A percentile compares a stretch with the other conserved stretches of the same genome.
These are phyloP conservation scores for Halophytophthora polymorphica DNA, from an alignment of 352 stramenopile species.

Conservation along the genomic window DNA sequence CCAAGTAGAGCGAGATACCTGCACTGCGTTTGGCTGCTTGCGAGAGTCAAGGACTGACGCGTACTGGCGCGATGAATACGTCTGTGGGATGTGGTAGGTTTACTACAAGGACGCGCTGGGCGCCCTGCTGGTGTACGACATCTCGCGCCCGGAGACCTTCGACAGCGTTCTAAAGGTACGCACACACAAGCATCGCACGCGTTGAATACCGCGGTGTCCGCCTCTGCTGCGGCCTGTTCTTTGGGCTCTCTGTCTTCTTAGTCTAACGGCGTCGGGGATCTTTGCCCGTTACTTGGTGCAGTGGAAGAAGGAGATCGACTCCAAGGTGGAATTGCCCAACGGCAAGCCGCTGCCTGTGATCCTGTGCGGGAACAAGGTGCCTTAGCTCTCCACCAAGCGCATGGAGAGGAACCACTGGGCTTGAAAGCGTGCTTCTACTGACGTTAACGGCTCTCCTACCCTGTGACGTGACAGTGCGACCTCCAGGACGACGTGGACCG, in stretches of 20 bases:
- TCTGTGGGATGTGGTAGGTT: constrained; percentile 29
- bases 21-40: constrained; percentile 13
- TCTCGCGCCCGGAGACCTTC: constrained; percentile 89
- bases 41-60: background rate
- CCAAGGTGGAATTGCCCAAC: constrained; percentile 91
- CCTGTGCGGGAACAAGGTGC: constrained; percentile 92
- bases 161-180: constrained; percentile 83
- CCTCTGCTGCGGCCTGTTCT: background rate
- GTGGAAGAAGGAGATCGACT: constrained; percentile 94
- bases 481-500: constrained; percentile 74
- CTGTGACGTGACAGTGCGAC: constrained; percentile 59
- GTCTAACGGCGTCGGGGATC: background rate
- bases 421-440: background rate
- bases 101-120: constrained; percentile 94
- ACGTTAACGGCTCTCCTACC: constrained; percentile 4
- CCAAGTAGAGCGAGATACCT: no score
- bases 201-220: background rate
- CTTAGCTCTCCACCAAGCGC: background rate
- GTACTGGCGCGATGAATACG: background rate
- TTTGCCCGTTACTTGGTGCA: constrained; percentile 20
- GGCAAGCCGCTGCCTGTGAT: constrained; percentile 89
- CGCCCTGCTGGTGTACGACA: constrained; percentile 91
- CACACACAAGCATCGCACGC: background rate
- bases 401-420: background rate
- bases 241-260: background rate